Conservation (phyloP, 768 basidiomycete genomes). For the Agrocybe chaxingu region DNA sequence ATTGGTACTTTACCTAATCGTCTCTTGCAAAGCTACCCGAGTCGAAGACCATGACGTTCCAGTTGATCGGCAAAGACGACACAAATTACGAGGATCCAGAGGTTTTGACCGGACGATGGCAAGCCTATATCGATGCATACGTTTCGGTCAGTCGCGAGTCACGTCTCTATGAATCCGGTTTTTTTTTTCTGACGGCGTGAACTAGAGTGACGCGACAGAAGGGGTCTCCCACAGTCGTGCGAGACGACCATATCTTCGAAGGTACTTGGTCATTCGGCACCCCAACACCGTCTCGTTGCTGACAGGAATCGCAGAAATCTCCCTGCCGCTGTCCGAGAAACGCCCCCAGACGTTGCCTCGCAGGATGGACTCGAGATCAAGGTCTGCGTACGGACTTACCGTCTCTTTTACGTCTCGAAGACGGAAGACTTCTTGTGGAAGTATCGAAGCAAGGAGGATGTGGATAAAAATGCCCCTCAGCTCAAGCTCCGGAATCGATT, state of each 20-base stretch:
- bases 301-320: conserved; percentile 31
- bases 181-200: neutral
- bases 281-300: no score
- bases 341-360: conserved; percentile 43
- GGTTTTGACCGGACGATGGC: conserved; percentile 74
- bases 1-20: neutral
- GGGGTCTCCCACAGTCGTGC: conserved; percentile 46
- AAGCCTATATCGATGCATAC: conserved; percentile 74
- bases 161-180: neutral
- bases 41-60: conserved; percentile 64
- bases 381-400: conserved; percentile 80
- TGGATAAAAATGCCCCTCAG: conserved; percentile 24
- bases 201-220: conserved; percentile 54
- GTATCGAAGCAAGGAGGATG: conserved; percentile 37
- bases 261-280: conserved; percentile 35
- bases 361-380: conserved; percentile 74
- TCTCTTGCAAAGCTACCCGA: conserved; percentile 49
- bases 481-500: conserved; percentile 29
- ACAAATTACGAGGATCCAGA: conserved; percentile 73
- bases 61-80: conserved; percentile 79
- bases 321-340: conserved; percentile 29
- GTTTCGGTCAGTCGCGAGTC: conserved; percentile 46
- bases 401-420: conserved; percentile 72
- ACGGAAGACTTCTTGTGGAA: conserved; percentile 66
- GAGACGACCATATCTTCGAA: conserved; percentile 61